Evolutionary conservation across 192 early-diverging fungal genomes (phyloP).

Genomic region (Coemansia sp.): DNA sequence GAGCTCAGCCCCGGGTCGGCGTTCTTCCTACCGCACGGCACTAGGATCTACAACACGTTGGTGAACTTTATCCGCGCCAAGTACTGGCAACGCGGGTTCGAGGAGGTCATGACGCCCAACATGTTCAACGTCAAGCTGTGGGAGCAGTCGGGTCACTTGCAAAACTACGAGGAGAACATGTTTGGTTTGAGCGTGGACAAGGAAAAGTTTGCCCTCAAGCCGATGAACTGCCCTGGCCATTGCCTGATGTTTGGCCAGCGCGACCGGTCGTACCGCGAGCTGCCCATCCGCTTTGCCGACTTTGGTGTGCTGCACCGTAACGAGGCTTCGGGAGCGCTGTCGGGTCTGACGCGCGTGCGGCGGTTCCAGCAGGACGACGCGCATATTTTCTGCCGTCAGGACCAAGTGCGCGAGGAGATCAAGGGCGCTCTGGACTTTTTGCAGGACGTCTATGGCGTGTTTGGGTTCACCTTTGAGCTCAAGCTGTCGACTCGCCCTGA

Average conservation of each 20-base stretch:
- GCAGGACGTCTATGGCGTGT: constrained; percentile 85
- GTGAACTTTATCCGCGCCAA: constrained; percentile 85
- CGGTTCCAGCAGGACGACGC: constrained; percentile 99
- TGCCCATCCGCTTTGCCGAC: constrained; percentile 94
- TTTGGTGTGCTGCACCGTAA: constrained; percentile 98
- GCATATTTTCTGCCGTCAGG: constrained; percentile 93
- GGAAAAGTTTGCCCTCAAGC: constrained; percentile 96
- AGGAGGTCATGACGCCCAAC: constrained; percentile 97
- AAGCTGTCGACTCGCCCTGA: constrained; percentile 96
- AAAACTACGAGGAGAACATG: constrained; percentile 98
- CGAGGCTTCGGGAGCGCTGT: constrained; percentile 90
- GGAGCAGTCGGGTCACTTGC: constrained; percentile 94
- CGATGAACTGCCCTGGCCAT: constrained; percentile 99
- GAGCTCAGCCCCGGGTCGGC: constrained; percentile 90
- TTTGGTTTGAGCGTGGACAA: constrained; percentile 94
- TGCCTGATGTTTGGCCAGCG: constrained; percentile 94
- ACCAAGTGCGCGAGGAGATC: constrained; percentile 88
- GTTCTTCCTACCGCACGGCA: constrained; percentile 96
- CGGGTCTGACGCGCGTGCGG: constrained; percentile 94
- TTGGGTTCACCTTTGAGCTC: constrained; percentile 91
- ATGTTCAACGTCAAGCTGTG: constrained; percentile 99
- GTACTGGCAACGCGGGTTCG: constrained; percentile 92
- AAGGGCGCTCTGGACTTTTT: constrained; percentile 83
- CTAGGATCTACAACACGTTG: constrained; percentile 94
- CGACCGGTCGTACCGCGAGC: constrained; percentile 93